phyloP scores from a whole-genome alignment of 768 basidiomycete genomes.

The Panus rudis region DNA sequence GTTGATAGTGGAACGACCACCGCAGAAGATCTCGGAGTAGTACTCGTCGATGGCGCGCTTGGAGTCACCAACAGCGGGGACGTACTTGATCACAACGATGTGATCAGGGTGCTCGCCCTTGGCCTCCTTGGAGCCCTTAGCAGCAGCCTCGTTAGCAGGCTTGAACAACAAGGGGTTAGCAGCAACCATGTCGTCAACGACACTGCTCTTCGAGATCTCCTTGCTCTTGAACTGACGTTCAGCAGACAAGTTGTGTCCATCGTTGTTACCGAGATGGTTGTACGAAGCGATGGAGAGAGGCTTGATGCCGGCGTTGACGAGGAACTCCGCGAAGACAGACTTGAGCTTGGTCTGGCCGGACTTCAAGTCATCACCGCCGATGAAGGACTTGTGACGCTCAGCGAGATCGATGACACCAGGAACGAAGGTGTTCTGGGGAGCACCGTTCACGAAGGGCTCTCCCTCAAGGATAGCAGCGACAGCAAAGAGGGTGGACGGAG shows the following conservation, averaged over 20 bases:
- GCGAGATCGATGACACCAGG: slow-evolving; percentile 92
- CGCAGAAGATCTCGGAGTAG: slow-evolving; percentile 96
- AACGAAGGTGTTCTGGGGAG: slow-evolving; percentile 98
- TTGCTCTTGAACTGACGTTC: slow-evolving; percentile 95
- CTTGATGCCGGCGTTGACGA: slow-evolving; percentile 98
- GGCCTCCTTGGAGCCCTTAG: slow-evolving; percentile 38
- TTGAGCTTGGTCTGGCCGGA: slow-evolving; percentile 98
- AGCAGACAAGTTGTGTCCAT: slow-evolving; percentile 85
- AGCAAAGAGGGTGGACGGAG: slow-evolving; percentile 93
- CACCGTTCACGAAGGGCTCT: slow-evolving; percentile 93
- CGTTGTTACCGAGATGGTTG: slow-evolving; percentile 99
- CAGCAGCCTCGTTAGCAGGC: slow-evolving; percentile 53
- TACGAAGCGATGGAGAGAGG: slow-evolving; percentile 95
- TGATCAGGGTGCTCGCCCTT: slow-evolving; percentile 99
- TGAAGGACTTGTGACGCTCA: slow-evolving; percentile 84
- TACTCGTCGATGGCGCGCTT: slow-evolving; percentile 99
- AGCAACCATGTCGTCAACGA: slow-evolving; percentile 97
- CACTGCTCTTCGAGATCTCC: slow-evolving; percentile 95
- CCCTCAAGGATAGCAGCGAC: slow-evolving; percentile 94
- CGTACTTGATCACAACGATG: slow-evolving; percentile 94
- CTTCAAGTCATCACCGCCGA: slow-evolving; percentile 97
- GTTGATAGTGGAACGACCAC: slow-evolving; percentile 89
- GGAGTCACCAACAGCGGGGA: slow-evolving; percentile 93
- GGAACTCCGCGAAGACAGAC: slow-evolving; percentile 94
- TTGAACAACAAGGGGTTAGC: slow-evolving; percentile 88